Evolutionary conservation across 2,329 filamentous ascomycete genomes (phyloP), one percentile per base, ranked within the genome.

Genomic region (Ophiostoma sp.): DNA sequence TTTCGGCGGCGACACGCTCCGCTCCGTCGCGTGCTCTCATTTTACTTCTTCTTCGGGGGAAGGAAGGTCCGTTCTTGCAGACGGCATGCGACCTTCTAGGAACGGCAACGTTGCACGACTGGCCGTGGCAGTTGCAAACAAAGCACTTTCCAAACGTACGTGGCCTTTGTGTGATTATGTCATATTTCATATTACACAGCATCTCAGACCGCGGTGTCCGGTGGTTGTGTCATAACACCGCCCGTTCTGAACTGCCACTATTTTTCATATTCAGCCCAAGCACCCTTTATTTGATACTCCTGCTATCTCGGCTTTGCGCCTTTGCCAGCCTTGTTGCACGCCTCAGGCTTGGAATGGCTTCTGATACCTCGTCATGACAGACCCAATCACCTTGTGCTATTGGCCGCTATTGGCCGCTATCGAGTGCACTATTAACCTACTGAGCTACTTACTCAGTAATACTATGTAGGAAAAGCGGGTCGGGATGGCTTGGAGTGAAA

Each of bases 81-180:
- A 17, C 44, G 52, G 23, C 23, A n/a, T 27, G 52, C 7, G n/a
- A 17, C 23, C 52, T 17, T n/a, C 52, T 57, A 11, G 11, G 23
- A 57, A 27, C n/a, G 52, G 23, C 52, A 57, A 57, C 52, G 52
- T 57, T 57, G 52, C 52, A 57, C 52, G 52, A 27, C 52, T 27
- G n/a, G 52, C n/a, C 23, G 52, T 57, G 52, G 52, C 52, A 57
- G 5, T 20, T 7, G 44, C 44, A 48, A n/a, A 5, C 20, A n/a
- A 57, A 57, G 52, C n/a, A 57, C n/a, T 57, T 57, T 57, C 11
- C 52, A 4, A 57, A n/a, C n/a, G n/a, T n/a, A n/a, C n/a, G n/a
- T n/a, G n/a, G n/a, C n/a, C n/a, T n/a, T 27, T 13, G 17, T 57
- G 3, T 13, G 23, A 57, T 57, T 57, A 57, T 57, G 52, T 57